Percentiles rank a stretch among this genome's conserved stretches.
Evolutionary conservation across 805 yeast genomes (phyloP).

Genomic region (Candida maltosa): DNA sequence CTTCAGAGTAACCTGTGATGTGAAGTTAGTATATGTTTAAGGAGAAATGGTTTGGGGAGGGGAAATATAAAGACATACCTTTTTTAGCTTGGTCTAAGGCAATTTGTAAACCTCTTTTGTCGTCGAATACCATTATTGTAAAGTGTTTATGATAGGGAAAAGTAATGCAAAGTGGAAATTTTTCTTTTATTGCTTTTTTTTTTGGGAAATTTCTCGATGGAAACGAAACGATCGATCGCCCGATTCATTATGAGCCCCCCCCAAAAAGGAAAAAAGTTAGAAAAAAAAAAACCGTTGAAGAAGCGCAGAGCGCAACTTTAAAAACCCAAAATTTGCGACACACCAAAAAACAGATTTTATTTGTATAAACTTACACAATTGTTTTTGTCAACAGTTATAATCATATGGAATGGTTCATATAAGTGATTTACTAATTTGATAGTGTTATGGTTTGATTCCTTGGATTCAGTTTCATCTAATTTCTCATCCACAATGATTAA

Average conservation of each 20-base stretch:
- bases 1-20: slow-evolving; percentile 58
- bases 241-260: too few species aligned
- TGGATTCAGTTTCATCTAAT: not conserved
- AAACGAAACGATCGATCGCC: too few species aligned
- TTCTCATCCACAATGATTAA: slow-evolving; percentile 2
- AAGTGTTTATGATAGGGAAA: not conserved
- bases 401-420: slow-evolving; percentile 52
- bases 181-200: too few species aligned
- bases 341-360: slow-evolving; percentile 13
- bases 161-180: too few species aligned
- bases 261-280: too few species aligned
- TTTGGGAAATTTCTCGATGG: too few species aligned
- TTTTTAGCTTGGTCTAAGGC: slow-evolving; percentile 71
- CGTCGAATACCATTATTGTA: slow-evolving; percentile 40
- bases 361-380: slow-evolving; percentile 64
- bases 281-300: too few species aligned
- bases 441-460: not conserved
- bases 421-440: slow-evolving; percentile 25
- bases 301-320: too few species aligned
- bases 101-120: slow-evolving; percentile 59
- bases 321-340: too few species aligned
- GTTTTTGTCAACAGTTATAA: slow-evolving; percentile 63
- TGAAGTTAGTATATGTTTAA: too few species aligned
- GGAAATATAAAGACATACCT: too few species aligned
- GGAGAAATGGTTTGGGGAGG: not conserved